Evolutionary conservation across 2,329 filamentous ascomycete genomes (phyloP), one percentile per base, ranked within the genome.

Genomic region (Aureobasidium namibiae): DNA sequence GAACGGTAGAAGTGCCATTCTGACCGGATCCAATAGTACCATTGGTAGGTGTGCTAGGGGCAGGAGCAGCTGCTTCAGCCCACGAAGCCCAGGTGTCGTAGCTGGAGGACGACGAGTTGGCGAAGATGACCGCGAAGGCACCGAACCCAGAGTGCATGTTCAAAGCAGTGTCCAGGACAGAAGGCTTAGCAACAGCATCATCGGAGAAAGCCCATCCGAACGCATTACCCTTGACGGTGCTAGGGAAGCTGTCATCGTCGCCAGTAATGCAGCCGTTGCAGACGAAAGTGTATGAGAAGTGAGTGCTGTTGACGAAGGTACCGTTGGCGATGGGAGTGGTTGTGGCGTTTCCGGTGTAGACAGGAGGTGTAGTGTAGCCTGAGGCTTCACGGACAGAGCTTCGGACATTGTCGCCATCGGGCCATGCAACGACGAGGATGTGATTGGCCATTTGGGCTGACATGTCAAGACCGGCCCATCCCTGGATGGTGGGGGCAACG

Each of bases 281-380:
- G 38, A 82, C 73, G 68, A 82, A 82, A 0, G 80, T 82, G 63
- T 78, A 80, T 2, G 76, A 77, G 66, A 76, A 77, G 63, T 81
- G 77, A 1, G 80, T 82, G 61, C 69, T 70, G 71, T 82, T 82
- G 60, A 80, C 68, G 24, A 76, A 80, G 1, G 78, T 80, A 26
- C 79, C 79, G 23, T 78, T 77, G 24, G 77, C 69, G 62, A 82
- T 82, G 14, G 78, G 74, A 2, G 65, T 65, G 16, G 77, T 65
- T 13, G 73, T 72, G 33, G 76, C 73, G 23, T 72, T 71, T 13
- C 72, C 74, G 29, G 73, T 72, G 65, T 78, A 78, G n/a, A 75
- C 69, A 2, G 75, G 68, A 0, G 80, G 79, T 48, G 74, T 76
- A 56, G 75, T 70, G 66, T 82, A 82, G 26, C 73, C 73, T 31